phyloP scores from a whole-genome alignment of 2,329 filamentous ascomycete genomes.

The Myriosclerotinia curreyana region DNA sequence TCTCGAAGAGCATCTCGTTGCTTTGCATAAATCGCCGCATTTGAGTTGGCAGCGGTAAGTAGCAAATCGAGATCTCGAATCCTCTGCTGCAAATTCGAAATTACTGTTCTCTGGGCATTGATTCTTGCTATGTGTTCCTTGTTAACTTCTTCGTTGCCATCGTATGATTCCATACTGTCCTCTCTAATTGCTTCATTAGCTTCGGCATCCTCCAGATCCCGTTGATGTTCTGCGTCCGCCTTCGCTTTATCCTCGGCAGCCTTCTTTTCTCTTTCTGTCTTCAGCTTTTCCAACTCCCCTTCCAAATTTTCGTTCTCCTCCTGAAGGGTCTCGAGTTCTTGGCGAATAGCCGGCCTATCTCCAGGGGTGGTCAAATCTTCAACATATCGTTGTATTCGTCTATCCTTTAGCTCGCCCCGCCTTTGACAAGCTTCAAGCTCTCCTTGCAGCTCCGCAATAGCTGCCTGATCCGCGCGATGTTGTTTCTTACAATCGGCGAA shows the following conservation, averaged over 20 bases:
- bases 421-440: slow-evolving; percentile 1
- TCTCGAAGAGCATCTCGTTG: neutral
- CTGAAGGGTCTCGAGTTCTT: neutral
- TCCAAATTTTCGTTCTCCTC: neutral
- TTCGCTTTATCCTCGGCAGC: neutral
- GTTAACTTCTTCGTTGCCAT: slow-evolving; percentile 11
- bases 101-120: neutral
- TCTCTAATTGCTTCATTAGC: neutral
- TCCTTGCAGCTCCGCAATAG: neutral
- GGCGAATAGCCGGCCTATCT: neutral
- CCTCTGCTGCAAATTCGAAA: neutral
- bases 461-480: neutral
- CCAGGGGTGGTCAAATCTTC: too few species aligned
- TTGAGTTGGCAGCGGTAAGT: neutral
- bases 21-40: neutral
- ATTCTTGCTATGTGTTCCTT: slow-evolving; percentile 8
- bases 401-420: neutral
- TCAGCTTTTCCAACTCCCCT: neutral
- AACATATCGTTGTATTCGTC: neutral
- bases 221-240: neutral
- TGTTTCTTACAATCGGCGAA: neutral
- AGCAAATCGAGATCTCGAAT: neutral
- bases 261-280: neutral
- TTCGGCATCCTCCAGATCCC: neutral
- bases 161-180: neutral